Conservation (phyloP, 1,139 yeast genomes). For the Pneumocystis carinii region DNA sequence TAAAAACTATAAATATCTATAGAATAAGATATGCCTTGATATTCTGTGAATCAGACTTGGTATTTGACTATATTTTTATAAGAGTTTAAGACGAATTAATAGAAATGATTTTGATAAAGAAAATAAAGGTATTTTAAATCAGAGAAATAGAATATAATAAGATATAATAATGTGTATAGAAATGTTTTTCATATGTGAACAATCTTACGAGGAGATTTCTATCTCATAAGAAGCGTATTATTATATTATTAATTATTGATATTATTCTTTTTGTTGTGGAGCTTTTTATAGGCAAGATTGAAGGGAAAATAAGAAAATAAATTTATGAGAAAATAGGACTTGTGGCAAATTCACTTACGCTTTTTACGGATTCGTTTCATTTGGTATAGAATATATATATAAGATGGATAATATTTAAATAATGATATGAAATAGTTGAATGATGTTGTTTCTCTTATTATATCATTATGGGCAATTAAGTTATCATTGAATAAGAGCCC, state of each 20-base stretch:
- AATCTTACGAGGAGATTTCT: not conserved
- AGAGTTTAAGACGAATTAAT: too few species aligned
- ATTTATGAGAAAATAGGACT: slow-evolving; percentile 27
- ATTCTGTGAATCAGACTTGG: too few species aligned
- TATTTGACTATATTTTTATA: too few species aligned
- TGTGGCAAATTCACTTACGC: slow-evolving; percentile 78
- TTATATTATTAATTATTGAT: slow-evolving; percentile 59
- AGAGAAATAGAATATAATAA: too few species aligned
- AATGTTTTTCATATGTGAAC: not conserved
- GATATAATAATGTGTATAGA: not conserved
- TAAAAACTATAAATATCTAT: too few species aligned
- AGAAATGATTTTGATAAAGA: too few species aligned
- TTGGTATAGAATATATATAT: slow-evolving; percentile 32
- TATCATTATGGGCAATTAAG: slow-evolving; percentile 92
- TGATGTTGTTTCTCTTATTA: slow-evolving; percentile 75
- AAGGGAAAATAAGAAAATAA: not conserved
- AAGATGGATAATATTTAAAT: not conserved
- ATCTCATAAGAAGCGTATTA: slow-evolving; percentile 55
- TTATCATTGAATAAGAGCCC: not conserved
- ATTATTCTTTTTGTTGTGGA: slow-evolving; percentile 74
- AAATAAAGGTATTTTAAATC: too few species aligned
- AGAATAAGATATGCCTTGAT: too few species aligned
- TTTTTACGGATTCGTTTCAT: slow-evolving; percentile 92
- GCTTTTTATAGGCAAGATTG: slow-evolving; percentile 41
- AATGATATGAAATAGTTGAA: slow-evolving; percentile 33